phyloP scores from a whole-genome alignment of 345 rosid species.

The Adansonia digitata region DNA sequence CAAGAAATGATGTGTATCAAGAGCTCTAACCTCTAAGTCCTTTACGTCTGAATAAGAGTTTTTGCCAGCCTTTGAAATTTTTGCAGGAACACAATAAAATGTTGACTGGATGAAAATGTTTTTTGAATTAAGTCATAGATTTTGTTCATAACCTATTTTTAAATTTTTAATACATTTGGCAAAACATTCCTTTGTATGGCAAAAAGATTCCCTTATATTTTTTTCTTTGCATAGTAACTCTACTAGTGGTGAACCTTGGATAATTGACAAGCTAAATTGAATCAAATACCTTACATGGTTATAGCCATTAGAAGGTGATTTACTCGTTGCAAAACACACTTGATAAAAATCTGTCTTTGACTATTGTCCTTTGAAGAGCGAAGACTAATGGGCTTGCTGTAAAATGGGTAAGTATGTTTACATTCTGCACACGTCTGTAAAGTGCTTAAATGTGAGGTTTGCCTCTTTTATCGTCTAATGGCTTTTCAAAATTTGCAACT shows the following conservation, averaged over 20 bases:
- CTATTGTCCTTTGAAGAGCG: background rate
- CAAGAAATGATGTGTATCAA: background rate
- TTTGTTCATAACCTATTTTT: background rate
- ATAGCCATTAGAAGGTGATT: background rate
- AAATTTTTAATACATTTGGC: background rate
- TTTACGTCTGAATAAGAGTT: background rate
- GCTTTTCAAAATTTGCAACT: conserved; percentile 25
- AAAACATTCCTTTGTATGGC: background rate
- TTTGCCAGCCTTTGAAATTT: background rate
- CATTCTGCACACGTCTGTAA: conserved; percentile 35
- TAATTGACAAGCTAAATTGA: background rate
- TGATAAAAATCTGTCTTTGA: background rate
- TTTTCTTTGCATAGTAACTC: background rate
- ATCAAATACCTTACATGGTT: background rate
- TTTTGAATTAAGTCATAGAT: background rate
- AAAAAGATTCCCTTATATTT: background rate
- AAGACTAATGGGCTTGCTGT: background rate
- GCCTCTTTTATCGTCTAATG: conserved; percentile 32
- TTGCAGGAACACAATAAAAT: background rate
- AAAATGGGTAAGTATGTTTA: conserved; percentile 33
- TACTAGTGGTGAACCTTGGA: background rate
- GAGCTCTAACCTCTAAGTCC: background rate
- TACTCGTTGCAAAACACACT: background rate
- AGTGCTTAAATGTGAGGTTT: conserved; percentile 31
- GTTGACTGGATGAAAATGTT: background rate